Conservation (phyloP, 176 grass and related monocot genomes). For the Oropetium thomaeum region DNA sequence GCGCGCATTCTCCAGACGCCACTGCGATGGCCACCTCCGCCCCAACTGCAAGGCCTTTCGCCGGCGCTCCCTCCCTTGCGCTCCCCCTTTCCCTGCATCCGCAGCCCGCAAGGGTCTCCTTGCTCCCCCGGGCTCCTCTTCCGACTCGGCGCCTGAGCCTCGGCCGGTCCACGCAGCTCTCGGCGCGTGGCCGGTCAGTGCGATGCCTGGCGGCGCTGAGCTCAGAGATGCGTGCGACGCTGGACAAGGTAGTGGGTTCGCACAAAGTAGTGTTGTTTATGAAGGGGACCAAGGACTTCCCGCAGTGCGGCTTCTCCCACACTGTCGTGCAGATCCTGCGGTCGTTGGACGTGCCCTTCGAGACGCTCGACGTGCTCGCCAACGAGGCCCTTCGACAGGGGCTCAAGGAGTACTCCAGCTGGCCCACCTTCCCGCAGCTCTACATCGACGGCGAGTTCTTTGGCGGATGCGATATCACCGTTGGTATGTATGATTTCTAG, state of each 20-base stretch:
- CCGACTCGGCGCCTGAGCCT: conserved; percentile 14
- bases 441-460: conserved; percentile 98
- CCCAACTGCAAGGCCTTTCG: not conserved
- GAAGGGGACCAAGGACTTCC: conserved; percentile 95
- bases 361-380: conserved; percentile 80
- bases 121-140: not conserved
- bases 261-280: conserved; percentile 91
- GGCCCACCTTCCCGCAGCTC: conserved; percentile 96
- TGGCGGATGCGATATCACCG: conserved; percentile 84
- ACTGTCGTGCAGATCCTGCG: conserved; percentile 89
- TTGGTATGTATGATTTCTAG: conserved; percentile 40
- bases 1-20: conserved; percentile 14
- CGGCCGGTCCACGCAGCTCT: not conserved
- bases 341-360: conserved; percentile 83
- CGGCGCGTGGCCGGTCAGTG: conserved; percentile 19
- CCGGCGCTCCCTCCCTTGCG: not conserved
- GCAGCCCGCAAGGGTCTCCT: not conserved
- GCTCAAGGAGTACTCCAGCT: conserved; percentile 95
- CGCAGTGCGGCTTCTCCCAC: conserved; percentile 95
- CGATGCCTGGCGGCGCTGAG: conserved; percentile 57
- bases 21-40: conserved; percentile 47
- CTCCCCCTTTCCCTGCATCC: not conserved
- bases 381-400: conserved; percentile 84
- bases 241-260: conserved; percentile 79
- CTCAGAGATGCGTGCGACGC: conserved; percentile 63